phyloP scores from a whole-genome alignment of 805 yeast genomes.

The Pichia insulana region DNA sequence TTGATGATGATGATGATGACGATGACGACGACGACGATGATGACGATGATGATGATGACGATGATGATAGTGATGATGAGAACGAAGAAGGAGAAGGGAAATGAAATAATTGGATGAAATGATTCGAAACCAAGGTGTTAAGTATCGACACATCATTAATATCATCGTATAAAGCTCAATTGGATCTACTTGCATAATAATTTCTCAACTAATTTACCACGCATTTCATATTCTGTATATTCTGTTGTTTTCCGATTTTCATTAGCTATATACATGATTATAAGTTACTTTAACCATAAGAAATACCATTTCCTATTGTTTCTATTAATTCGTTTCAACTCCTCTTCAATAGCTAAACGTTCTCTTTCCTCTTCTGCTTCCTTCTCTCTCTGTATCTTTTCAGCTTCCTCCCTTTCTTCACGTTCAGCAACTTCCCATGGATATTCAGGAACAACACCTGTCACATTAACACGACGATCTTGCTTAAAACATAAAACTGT shows the following conservation, averaged over 20 bases:
- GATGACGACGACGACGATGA: conserved; percentile 26
- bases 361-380: conserved; percentile 1
- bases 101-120: too few relatives aligned
- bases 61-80: conserved; percentile 8
- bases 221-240: too few relatives aligned
- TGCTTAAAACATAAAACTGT: conserved; percentile 44
- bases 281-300: conserved; percentile 35
- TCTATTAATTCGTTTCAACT: conserved; percentile 2
- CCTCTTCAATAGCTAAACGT: background rate
- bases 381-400: background rate
- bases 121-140: too few relatives aligned
- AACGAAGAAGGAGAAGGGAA: too few relatives aligned
- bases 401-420: conserved; percentile 12
- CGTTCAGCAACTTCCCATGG: conserved; percentile 19
- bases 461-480: conserved; percentile 34
- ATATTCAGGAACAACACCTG: conserved; percentile 26
- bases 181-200: too few relatives aligned
- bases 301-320: conserved; percentile 38
- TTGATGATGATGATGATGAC: conserved; percentile 39
- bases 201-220: too few relatives aligned
- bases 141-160: too few relatives aligned
- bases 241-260: too few relatives aligned
- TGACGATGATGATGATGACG: conserved; percentile 19
- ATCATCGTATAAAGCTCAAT: too few relatives aligned
- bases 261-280: conserved; percentile 1